Percentiles rank a stretch among this genome's conserved stretches.
Evolutionary conservation across 23 red algal species (phyloP).

Genomic region (Pyropia haitanensis): DNA sequence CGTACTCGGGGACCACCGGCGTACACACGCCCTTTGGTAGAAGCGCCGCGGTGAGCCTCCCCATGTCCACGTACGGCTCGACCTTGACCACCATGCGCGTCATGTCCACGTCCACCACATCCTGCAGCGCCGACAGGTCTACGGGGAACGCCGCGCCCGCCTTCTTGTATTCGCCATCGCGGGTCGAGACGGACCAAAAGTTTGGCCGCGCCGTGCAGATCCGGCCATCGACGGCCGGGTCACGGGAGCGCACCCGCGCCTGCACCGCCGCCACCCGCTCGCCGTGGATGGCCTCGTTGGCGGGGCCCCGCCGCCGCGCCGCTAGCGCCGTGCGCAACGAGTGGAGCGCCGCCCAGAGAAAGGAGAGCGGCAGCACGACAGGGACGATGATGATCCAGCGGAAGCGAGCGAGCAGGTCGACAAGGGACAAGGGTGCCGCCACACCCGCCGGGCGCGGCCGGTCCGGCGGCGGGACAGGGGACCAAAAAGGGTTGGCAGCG

Average conservation of each 20-base stretch:
- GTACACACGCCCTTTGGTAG: constrained; percentile 38
- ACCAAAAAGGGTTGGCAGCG: too few species aligned
- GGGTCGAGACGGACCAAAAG: constrained; percentile 41
- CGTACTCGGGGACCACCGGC: constrained; percentile 49
- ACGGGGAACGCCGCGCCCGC: constrained; percentile 22
- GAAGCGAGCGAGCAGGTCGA: constrained; percentile 52
- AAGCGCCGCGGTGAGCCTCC: constrained; percentile 40
- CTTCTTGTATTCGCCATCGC: constrained; percentile 40
- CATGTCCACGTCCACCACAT: constrained; percentile 40
- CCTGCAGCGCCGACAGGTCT: constrained; percentile 40
- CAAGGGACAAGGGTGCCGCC: constrained; percentile 24
- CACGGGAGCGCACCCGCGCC: constrained; percentile 1
- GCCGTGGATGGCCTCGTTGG: constrained; percentile 17
- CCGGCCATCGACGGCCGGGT: constrained; percentile 13
- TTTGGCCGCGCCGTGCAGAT: constrained; percentile 45
- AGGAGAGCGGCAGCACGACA: constrained; percentile 48
- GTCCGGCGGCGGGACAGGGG: too few species aligned
- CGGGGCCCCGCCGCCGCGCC: constrained; percentile 20
- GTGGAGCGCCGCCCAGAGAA: constrained; percentile 46
- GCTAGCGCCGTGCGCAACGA: constrained; percentile 25
- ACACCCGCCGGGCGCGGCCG: too few species aligned
- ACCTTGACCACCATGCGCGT: constrained; percentile 42
- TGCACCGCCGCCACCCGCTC: constrained; percentile 40
- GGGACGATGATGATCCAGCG: constrained; percentile 56
- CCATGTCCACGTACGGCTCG: constrained; percentile 58